These are phyloP conservation scores for Camellia granthamiana DNA, from an alignment of 148 eudicot species.

Conservation along the genomic window DNA sequence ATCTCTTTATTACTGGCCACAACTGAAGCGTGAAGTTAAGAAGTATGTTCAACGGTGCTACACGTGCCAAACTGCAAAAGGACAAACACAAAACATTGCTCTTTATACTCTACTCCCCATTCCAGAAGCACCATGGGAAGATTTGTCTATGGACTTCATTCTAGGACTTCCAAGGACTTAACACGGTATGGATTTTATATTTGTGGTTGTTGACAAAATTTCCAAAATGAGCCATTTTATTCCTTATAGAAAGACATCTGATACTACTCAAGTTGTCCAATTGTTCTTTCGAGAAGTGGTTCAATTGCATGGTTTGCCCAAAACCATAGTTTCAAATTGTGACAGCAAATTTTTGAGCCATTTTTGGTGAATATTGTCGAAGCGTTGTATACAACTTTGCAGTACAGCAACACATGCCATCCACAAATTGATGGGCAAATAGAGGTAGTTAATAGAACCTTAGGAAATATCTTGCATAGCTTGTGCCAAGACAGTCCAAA, in stretches of 20 bases:
- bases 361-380: neutral
- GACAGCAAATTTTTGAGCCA: neutral
- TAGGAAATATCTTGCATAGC: neutral
- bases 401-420: neutral
- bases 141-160: conserved; percentile 10
- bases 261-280: neutral
- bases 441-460: neutral
- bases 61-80: neutral
- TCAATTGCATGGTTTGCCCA: neutral
- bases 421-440: conserved; percentile 1
- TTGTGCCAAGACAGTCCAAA: neutral
- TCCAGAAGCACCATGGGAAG: neutral
- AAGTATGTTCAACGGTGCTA: neutral
- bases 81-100: neutral
- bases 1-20: conserved; percentile 8
- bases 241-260: neutral
- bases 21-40: neutral
- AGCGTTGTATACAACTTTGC: neutral
- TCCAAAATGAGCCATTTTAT: neutral
- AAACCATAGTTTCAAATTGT: neutral
- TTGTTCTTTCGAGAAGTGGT: conserved; percentile 3
- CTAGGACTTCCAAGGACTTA: conserved; percentile 1
- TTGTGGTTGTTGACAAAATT: neutral
- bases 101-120: neutral
- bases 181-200: neutral